Evolutionary conservation across 1,139 yeast species (phyloP).

Genomic region (Wickerhamomyces sp.): DNA sequence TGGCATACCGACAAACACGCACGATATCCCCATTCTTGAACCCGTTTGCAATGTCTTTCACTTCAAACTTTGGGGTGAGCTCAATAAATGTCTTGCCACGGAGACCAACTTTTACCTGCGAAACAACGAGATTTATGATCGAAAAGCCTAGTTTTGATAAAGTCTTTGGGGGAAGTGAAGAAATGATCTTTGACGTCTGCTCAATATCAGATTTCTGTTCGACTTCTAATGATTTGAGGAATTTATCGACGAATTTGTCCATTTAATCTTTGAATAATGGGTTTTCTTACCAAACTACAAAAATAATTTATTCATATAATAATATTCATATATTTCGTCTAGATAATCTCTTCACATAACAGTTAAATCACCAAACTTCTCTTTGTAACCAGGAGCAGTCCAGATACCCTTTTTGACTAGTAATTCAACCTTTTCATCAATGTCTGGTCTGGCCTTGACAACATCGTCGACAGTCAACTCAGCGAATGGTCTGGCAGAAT

Average conservation of each 20-base stretch:
- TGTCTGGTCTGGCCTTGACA: constrained; percentile 93
- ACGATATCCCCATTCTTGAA: constrained; percentile 64
- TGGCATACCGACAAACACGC: constrained; percentile 31
- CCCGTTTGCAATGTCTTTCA: constrained; percentile 33
- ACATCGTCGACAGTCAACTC: constrained; percentile 95
- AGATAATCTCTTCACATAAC: constrained; percentile 89
- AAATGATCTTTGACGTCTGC: constrained; percentile 45
- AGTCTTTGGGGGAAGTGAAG: constrained; percentile 55
- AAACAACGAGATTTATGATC: constrained; percentile 55
- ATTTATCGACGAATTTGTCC: constrained; percentile 36
- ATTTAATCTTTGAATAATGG: no score
- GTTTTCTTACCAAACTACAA: no score
- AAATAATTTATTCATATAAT: no score
- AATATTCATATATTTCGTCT: no score
- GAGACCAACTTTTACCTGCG: constrained; percentile 66
- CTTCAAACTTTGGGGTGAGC: constrained; percentile 44
- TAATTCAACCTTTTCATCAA: constrained; percentile 91
- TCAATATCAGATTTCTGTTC: constrained; percentile 61
- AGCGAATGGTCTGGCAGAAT: constrained; percentile 95
- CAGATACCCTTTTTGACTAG: constrained; percentile 97
- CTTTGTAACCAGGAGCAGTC: constrained; percentile 98
- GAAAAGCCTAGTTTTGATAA: constrained; percentile 74
- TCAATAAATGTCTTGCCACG: constrained; percentile 77
- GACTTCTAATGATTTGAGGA: constrained; percentile 46
- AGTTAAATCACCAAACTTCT: constrained; percentile 93